These are phyloP conservation scores for Wickerhamiella pararugosa DNA, from an alignment of 1,139 yeast genomes.

Conservation along the genomic window DNA sequence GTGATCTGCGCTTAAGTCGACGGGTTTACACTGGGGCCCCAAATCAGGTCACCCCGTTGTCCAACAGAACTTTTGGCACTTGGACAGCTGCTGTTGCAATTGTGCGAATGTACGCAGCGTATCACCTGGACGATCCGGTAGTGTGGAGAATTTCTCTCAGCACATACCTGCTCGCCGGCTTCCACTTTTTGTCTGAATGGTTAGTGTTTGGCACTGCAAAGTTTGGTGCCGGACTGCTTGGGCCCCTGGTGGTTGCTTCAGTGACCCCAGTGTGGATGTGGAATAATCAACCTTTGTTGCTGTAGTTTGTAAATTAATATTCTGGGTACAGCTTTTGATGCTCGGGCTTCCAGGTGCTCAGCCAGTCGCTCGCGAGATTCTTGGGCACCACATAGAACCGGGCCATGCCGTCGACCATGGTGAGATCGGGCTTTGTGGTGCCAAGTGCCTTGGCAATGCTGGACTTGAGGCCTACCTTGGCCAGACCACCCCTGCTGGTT, in stretches of 20 bases:
- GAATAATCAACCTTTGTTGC: constrained; percentile 17
- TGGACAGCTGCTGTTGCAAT: constrained; percentile 87
- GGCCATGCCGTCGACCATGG: constrained; percentile 62
- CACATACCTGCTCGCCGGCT: constrained; percentile 70
- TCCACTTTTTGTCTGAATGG: constrained; percentile 80
- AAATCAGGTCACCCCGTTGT: constrained; percentile 49
- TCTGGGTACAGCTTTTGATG: constrained; percentile 27
- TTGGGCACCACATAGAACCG: constrained; percentile 73
- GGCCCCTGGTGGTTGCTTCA: constrained; percentile 59
- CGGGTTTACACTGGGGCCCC: constrained; percentile 65
- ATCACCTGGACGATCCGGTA: constrained; percentile 48
- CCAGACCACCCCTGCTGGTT: constrained; percentile 68
- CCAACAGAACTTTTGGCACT: constrained; percentile 94
- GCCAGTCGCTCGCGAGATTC: constrained; percentile 47
- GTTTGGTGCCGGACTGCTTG: constrained; percentile 75
- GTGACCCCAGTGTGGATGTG: constrained; percentile 35
- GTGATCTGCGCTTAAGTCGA: constrained; percentile 59
- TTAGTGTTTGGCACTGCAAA: constrained; percentile 60
- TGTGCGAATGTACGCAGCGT: constrained; percentile 78
- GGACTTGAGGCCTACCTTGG: constrained; percentile 70
- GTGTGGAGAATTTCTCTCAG: constrained; percentile 68
- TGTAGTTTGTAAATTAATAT: neutral
- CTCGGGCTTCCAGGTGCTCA: constrained; percentile 39
- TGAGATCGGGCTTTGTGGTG: constrained; percentile 50
- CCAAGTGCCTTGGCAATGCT: constrained; percentile 49